Evolutionary conservation across 192 early-diverging fungal species (phyloP).

Genomic region (Podila horticola): DNA sequence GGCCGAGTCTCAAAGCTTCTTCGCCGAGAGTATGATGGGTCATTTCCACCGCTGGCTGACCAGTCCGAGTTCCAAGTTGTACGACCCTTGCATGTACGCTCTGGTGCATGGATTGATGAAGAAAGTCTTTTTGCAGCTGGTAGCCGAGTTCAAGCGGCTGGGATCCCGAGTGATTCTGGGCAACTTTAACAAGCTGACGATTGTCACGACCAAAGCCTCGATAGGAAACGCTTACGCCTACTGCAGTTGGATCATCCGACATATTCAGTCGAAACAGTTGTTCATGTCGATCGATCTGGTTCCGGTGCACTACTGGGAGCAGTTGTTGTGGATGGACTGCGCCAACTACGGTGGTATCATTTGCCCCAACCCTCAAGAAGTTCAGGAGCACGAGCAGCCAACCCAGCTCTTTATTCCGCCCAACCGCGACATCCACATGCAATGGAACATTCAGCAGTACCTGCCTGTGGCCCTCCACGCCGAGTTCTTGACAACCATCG

Average conservation of each 20-base stretch:
- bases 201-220: constrained; percentile 83
- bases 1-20: constrained; percentile 67
- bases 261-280: constrained; percentile 74
- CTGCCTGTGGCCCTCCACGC: constrained; percentile 79
- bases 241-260: constrained; percentile 74
- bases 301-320: constrained; percentile 79
- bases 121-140: constrained; percentile 86
- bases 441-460: constrained; percentile 93
- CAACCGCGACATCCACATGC: constrained; percentile 65
- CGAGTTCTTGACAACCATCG: constrained; percentile 75
- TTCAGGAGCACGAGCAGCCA: constrained; percentile 42
- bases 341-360: constrained; percentile 85
- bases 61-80: constrained; percentile 74
- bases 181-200: constrained; percentile 81
- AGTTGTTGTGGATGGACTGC: constrained; percentile 92
- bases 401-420: constrained; percentile 20
- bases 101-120: constrained; percentile 91
- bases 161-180: constrained; percentile 84
- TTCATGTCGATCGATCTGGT: constrained; percentile 81
- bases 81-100: constrained; percentile 84
- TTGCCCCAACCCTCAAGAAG: constrained; percentile 38
- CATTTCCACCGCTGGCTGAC: constrained; percentile 93
- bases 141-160: constrained; percentile 81
- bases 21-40: constrained; percentile 80
- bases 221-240: constrained; percentile 80